Evolutionary conservation across 2,329 filamentous ascomycete genomes (phyloP), one percentile per base, ranked within the genome.

Genomic region (Ophioceras dolichostomum): DNA sequence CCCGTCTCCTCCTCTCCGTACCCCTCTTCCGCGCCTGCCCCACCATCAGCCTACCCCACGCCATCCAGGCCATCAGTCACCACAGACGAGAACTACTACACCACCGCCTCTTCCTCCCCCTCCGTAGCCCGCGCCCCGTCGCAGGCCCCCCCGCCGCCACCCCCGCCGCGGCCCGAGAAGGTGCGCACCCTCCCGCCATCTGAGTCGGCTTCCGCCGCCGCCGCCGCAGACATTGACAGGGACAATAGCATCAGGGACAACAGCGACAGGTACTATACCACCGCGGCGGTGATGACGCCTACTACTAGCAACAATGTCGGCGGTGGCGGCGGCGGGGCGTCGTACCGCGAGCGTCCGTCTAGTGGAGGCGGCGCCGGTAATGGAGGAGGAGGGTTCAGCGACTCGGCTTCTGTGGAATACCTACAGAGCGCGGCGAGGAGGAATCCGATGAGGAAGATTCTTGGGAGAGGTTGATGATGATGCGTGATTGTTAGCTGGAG

Each of bases 121-220:
- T 26, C 28, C 26, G 42, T 14, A 5, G 34, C 38, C 2, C 34
- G 46, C 4, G 38, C 45, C 3, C 30, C 50, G 2, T 44, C 46
- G 1, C 40, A 42, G 8, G n/a, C n/a, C n/a, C 41, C 45, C 26
- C 45, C 48, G 3, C 53, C 53, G 6, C 54, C 53, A 9, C 52
- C 54, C 2, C 53, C 55, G 5, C 55, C 54, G 1, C 47, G 55
- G 3, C 55, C 55, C 1, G 54, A 55, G 27, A 58, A 58, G 48
- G 46, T 57, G 9, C 20, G 35, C 18, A 47, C 50, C 21, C 22
- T 46, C 0, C 45, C 49, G n/a, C 14, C 20, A 10, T 10, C 19
- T 1, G 47, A 51, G 3, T 38, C 37, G 14, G 38, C 28, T 4
- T 5, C 32, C 27, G n/a, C 29, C 14, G 29, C 28, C 12, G 28